phyloP scores from a whole-genome alignment of 2,329 filamentous ascomycete genomes.

The Aspergillus nomiae region DNA sequence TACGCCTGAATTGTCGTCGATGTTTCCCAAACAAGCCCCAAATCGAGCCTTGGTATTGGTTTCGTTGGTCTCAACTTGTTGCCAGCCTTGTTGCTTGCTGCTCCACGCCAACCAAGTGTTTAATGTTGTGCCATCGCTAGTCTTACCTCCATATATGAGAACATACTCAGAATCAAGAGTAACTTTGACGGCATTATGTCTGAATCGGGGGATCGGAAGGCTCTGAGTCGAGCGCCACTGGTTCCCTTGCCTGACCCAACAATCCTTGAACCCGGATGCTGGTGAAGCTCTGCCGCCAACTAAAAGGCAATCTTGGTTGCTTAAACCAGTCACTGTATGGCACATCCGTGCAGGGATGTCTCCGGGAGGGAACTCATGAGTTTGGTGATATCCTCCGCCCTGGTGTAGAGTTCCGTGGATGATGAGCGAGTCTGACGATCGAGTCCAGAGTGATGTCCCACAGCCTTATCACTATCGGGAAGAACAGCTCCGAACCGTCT shows the following conservation, averaged over 20 bases:
- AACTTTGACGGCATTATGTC: slow-evolving; percentile 66
- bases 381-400: slow-evolving; percentile 50
- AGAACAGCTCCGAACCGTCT: slow-evolving; percentile 65
- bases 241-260: slow-evolving; percentile 69
- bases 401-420: slow-evolving; percentile 49
- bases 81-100: slow-evolving; percentile 52
- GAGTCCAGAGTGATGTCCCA: slow-evolving; percentile 46
- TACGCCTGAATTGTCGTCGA: slow-evolving; percentile 57
- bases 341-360: slow-evolving; percentile 61
- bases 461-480: slow-evolving; percentile 30
- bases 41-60: slow-evolving; percentile 54
- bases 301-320: slow-evolving; percentile 61
- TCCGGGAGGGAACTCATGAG: slow-evolving; percentile 48
- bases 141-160: slow-evolving; percentile 66
- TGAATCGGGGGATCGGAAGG: slow-evolving; percentile 71
- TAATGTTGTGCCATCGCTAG: slow-evolving; percentile 51
- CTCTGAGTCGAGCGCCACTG: slow-evolving; percentile 66
- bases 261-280: slow-evolving; percentile 67
- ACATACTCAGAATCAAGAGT: slow-evolving; percentile 44
- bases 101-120: slow-evolving; percentile 59
- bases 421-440: slow-evolving; percentile 51
- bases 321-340: slow-evolving; percentile 72
- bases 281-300: slow-evolving; percentile 80
- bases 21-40: slow-evolving; percentile 52
- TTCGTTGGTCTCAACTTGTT: slow-evolving; percentile 39